Evolutionary conservation across 352 stramenopile species (phyloP).

Genomic region (Phytopythium chamaehyphon): DNA sequence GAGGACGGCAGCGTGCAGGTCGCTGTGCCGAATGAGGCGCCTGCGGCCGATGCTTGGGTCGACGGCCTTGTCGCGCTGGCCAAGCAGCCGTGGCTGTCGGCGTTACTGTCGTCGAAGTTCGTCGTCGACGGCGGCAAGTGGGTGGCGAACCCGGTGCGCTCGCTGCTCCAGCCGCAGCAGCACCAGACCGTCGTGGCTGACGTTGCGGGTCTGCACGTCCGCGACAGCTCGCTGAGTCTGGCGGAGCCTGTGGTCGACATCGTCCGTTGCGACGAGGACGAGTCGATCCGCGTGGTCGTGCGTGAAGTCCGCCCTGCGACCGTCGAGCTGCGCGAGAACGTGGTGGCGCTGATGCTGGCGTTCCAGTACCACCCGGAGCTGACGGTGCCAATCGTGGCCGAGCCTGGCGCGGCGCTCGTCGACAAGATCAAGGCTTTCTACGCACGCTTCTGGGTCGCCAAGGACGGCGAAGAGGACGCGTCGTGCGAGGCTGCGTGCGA

Average conservation of each 20-base stretch:
- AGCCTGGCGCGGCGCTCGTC: constrained; percentile 28
- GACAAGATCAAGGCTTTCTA: constrained; percentile 76
- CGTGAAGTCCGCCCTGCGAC: constrained; percentile 58
- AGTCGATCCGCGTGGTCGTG: constrained; percentile 40
- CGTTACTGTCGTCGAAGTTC: constrained; percentile 47
- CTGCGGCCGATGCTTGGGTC: constrained; percentile 38
- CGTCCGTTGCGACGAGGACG: constrained; percentile 15
- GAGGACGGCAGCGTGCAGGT: constrained; percentile 21
- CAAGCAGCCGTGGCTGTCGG: constrained; percentile 48
- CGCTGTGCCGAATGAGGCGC: constrained; percentile 18
- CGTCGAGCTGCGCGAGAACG: constrained; percentile 29
- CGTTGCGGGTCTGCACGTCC: constrained; percentile 25
- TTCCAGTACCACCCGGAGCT: constrained; percentile 47
- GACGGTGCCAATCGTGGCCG: constrained; percentile 45
- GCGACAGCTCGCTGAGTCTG: constrained; percentile 31
- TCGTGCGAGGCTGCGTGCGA: constrained; percentile 54
- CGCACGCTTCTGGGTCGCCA: constrained; percentile 68
- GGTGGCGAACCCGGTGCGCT: constrained; percentile 57
- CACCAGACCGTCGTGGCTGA: constrained; percentile 42
- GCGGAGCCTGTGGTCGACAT: constrained; percentile 50
- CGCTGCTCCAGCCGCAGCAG: constrained; percentile 41
- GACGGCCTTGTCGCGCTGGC: constrained; percentile 25
- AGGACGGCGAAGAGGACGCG: constrained; percentile 48
- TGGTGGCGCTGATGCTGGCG: constrained; percentile 52
- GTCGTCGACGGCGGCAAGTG: constrained; percentile 60